A percentile compares a stretch with the other conserved stretches of the same genome.
Conservation (phyloP, 352 stramenopile species). For the Globisporangium okanoganense region DNA sequence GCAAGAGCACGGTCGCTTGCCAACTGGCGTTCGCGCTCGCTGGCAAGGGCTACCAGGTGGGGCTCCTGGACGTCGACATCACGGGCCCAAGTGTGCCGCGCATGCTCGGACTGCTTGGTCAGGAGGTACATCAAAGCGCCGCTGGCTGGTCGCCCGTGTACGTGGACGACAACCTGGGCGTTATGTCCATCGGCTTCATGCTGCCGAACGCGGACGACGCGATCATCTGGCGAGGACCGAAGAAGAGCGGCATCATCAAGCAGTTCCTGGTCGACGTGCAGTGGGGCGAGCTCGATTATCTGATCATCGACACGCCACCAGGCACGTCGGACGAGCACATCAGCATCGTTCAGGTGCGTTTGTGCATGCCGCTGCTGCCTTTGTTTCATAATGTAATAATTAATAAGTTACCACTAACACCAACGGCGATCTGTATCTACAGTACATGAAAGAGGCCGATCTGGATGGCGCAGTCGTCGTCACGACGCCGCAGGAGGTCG, state of each 20-base stretch:
- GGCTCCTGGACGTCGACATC: slow-evolving; percentile 99
- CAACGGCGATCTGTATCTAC: not conserved
- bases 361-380: too few species aligned
- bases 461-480: slow-evolving; percentile 97
- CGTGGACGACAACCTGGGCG: slow-evolving; percentile 96
- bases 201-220: slow-evolving; percentile 96
- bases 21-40: slow-evolving; percentile 97
- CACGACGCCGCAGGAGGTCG: slow-evolving; percentile 99
- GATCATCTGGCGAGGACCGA: slow-evolving; percentile 99
- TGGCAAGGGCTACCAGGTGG: slow-evolving; percentile 92
- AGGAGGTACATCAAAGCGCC: slow-evolving; percentile 97
- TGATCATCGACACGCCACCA: slow-evolving; percentile 99
- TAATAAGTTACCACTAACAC: not conserved
- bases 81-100: slow-evolving; percentile 97
- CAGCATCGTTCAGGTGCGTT: slow-evolving; percentile 94
- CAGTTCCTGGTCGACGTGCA: slow-evolving; percentile 99
- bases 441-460: slow-evolving; percentile 97
- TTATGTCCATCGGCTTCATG: slow-evolving; percentile 99
- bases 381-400: too few species aligned
- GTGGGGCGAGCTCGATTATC: slow-evolving; percentile 99
- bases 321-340: slow-evolving; percentile 99
- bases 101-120: slow-evolving; percentile 93
- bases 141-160: slow-evolving; percentile 99
- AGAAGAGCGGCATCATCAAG: slow-evolving; percentile 99
- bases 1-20: slow-evolving; percentile 98